Evolutionary conservation across 2,329 filamentous ascomycete genomes (phyloP).

Genomic region (Saccharata proteae): DNA sequence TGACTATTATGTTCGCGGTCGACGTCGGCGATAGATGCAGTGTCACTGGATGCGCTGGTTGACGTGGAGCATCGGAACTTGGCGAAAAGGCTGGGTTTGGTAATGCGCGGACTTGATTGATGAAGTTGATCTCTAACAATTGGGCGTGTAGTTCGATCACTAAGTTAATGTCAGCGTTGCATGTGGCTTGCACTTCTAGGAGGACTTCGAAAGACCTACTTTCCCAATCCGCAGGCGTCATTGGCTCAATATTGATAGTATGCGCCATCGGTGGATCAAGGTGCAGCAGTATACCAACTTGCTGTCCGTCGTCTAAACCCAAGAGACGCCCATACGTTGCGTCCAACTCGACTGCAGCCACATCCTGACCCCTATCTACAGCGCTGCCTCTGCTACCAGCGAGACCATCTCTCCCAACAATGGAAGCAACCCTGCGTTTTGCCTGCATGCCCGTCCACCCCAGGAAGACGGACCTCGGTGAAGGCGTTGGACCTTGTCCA

Average conservation of each 20-base stretch:
- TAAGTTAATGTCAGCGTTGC: no score
- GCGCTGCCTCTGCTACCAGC: conserved; percentile 44
- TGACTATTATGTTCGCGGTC: conserved; percentile 79
- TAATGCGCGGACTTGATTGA: conserved; percentile 83
- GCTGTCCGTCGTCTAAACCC: conserved; percentile 70
- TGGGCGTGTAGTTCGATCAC: conserved; percentile 93
- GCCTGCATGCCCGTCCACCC: conserved; percentile 98
- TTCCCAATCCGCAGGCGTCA: conserved; percentile 95
- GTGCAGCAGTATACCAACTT: conserved; percentile 58
- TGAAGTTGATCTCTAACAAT: conserved; percentile 86
- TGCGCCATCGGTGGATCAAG: conserved; percentile 83
- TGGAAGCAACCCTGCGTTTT: conserved; percentile 63
- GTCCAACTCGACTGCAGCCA: conserved; percentile 73
- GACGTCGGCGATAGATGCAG: conserved; percentile 91
- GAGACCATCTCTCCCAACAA: conserved; percentile 64
- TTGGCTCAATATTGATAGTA: conserved; percentile 90
- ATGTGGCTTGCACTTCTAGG: neutral
- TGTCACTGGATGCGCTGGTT: conserved; percentile 65
- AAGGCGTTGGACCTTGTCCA: conserved; percentile 26
- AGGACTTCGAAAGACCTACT: conserved; percentile 34
- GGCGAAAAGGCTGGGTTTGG: conserved; percentile 66
- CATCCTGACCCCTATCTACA: conserved; percentile 59
- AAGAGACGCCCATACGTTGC: conserved; percentile 67
- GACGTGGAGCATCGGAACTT: conserved; percentile 32
- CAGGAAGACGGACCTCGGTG: conserved; percentile 63